Base-by-base conservation (phyloP, 345 rosid species). In the Tarenaya hassleriana region DNA sequence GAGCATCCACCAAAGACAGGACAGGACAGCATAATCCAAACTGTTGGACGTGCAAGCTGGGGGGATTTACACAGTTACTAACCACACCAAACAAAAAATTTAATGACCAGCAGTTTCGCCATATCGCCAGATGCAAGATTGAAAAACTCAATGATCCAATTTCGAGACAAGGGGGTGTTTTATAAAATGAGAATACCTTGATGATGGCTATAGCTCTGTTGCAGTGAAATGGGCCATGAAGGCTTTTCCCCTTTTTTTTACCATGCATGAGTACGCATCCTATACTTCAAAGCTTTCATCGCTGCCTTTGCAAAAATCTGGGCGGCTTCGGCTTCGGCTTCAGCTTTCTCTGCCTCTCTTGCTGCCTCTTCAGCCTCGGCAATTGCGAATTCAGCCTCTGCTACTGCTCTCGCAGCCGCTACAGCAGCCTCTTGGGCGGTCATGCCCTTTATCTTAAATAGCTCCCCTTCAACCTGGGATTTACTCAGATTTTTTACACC, bases 301-400 rank as follows among this genome's bases (percentile, higher is more conserved):
- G 94, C 94, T 17, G 95, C 98, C 64, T 81, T 71, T 10, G 90
- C 86, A 64, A 82, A 81, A 50, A 84, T 69, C 57, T 79, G 83
- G 12, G 96, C 90, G 34, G 98, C 96, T 67, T 87, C 98, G 2
- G 98, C 98, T 81, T 84, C 95, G 5, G 90, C 96, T 73, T 92
- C 98, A 37, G 95, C 96, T 53, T 70, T 79, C 44, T 81, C 98
- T 38, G 98, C 98, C 69, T 84, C 86, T 77, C 83, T 81, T 58
- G 96, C 95, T 42, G 96, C 98, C 71, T 71, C 79, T 77, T 81
- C 96, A 69, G 98, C 98, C 72, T 84, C 98, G 33, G 94, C 79
- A 43, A 83, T 81, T 8, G 98, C 96, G 62, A 73, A 75, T 66
- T 92, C 98, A 24, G 98, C 98, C 68, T 85, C 96, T 60, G 90